Conservation (phyloP, 495 filamentous ascomycete species). For the Cladorrhinum samala region DNA sequence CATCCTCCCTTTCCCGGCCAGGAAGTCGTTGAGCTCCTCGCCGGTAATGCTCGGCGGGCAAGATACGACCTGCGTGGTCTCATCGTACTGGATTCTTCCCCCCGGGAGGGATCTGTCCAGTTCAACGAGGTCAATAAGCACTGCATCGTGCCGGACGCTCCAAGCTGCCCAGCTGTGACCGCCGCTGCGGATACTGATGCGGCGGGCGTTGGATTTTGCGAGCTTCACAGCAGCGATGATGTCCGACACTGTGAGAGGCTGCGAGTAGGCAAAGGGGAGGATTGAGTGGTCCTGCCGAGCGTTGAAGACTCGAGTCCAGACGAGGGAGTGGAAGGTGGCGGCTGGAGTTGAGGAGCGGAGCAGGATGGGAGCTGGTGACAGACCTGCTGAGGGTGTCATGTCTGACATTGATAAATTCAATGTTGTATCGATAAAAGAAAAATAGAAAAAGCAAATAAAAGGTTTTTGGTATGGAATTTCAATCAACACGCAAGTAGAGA, state of each 20-base stretch:
- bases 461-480: no score
- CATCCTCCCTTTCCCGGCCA: slow-evolving; percentile 34
- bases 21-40: slow-evolving; percentile 33
- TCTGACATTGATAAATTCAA: no score
- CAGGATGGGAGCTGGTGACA: no score
- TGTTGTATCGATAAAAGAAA: no score
- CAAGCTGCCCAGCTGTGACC: slow-evolving; percentile 51
- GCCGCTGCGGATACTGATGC: slow-evolving; percentile 48
- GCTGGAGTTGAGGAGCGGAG: background rate
- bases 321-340: slow-evolving; percentile 14
- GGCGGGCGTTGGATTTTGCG: slow-evolving; percentile 31
- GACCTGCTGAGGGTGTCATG: no score
- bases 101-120: slow-evolving; percentile 6
- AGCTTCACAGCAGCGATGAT: slow-evolving; percentile 40
- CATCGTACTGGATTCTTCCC: slow-evolving; percentile 32
- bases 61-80: slow-evolving; percentile 23
- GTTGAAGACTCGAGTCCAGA: slow-evolving; percentile 29
- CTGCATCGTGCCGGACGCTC: slow-evolving; percentile 45
- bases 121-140: slow-evolving; percentile 38
- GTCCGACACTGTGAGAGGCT: slow-evolving; percentile 33
- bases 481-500: no score
- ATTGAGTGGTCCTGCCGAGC: slow-evolving; percentile 28
- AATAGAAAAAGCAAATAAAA: no score
- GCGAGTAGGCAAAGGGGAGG: slow-evolving; percentile 41
- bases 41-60: slow-evolving; percentile 44